Percentiles rank a stretch among this genome's conserved stretches.
Conservation (phyloP, 2,329 filamentous ascomycete species). For the Trichoderma cornu-damae region DNA sequence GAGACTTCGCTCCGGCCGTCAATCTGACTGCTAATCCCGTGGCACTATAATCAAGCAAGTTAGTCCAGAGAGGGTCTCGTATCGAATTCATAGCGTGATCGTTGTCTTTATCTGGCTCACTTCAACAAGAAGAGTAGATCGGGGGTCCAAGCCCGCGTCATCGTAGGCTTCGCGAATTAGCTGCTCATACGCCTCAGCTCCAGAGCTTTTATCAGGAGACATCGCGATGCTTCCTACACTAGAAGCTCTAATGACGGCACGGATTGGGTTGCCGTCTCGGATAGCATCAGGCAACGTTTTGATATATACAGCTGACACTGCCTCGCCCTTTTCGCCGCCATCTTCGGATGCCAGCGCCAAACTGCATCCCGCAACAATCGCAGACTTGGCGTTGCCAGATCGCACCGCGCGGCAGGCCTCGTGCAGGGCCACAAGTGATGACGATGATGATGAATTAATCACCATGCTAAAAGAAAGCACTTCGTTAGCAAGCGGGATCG, state of each 20-base stretch:
- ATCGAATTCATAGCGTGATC: background rate
- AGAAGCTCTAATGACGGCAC: constrained; percentile 30
- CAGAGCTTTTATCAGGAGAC: background rate
- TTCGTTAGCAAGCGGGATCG: background rate
- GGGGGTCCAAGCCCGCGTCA: background rate
- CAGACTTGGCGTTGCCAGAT: constrained; percentile 8
- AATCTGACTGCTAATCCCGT: background rate
- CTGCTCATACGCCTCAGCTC: background rate
- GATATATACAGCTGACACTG: constrained; percentile 35
- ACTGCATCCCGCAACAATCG: constrained; percentile 7
- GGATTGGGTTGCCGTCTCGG: constrained; percentile 36
- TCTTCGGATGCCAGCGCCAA: background rate
- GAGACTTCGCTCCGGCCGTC: background rate
- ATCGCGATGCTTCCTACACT: constrained; percentile 32
- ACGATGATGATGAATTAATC: background rate
- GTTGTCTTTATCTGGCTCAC: constrained; percentile 18
- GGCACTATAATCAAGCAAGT: background rate
- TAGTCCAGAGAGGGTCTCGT: background rate
- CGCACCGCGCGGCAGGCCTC: constrained; percentile 11
- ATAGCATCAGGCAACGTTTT: constrained; percentile 40
- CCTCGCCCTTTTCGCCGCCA: constrained; percentile 29
- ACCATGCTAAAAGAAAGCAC: background rate
- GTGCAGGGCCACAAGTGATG: constrained; percentile 13
- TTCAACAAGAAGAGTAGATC: background rate
- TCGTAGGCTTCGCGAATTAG: constrained; percentile 11